phyloP scores from a whole-genome alignment of 805 yeast species.

The Saccharomycopsis vini region DNA sequence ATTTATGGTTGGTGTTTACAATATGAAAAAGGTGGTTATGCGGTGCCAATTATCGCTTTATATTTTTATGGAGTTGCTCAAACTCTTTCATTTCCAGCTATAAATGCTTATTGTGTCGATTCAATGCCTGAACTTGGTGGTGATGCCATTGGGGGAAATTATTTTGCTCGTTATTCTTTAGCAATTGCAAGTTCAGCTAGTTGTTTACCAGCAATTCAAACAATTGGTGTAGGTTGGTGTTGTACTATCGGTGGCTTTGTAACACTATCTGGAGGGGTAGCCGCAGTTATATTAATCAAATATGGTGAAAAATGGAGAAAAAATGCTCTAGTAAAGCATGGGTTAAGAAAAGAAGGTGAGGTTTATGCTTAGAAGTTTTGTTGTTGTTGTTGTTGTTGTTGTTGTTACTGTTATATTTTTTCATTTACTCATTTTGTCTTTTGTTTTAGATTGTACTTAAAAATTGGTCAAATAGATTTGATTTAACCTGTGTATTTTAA shows the following conservation, averaged over 20 bases:
- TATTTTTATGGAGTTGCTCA: constrained; percentile 43
- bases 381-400: no score
- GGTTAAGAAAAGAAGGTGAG: constrained; percentile 3
- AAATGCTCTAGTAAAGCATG: constrained; percentile 4
- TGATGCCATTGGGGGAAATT: constrained; percentile 48
- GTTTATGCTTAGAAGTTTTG: background rate
- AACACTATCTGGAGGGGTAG: constrained; percentile 31
- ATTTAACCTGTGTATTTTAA: no score
- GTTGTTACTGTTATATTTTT: no score
- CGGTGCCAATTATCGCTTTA: constrained; percentile 42
- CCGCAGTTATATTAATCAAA: constrained; percentile 28
- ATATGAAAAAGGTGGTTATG: constrained; percentile 43
- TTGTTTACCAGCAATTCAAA: constrained; percentile 35
- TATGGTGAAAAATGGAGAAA: constrained; percentile 34
- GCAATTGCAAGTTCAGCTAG: constrained; percentile 45
- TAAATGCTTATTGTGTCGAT: constrained; percentile 52
- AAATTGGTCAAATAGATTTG: no score
- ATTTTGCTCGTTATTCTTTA: constrained; percentile 40
- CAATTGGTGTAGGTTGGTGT: constrained; percentile 51
- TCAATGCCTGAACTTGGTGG: constrained; percentile 46
- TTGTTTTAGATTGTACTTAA: no score
- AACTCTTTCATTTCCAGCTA: constrained; percentile 41
- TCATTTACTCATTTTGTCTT: no score
- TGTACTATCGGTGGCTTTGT: constrained; percentile 40
- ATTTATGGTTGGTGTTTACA: constrained; percentile 49